Evolutionary conservation across 208 protist genomes (phyloP), one percentile per base, ranked within the genome.

Genomic region (Strigomonas culicis): DNA sequence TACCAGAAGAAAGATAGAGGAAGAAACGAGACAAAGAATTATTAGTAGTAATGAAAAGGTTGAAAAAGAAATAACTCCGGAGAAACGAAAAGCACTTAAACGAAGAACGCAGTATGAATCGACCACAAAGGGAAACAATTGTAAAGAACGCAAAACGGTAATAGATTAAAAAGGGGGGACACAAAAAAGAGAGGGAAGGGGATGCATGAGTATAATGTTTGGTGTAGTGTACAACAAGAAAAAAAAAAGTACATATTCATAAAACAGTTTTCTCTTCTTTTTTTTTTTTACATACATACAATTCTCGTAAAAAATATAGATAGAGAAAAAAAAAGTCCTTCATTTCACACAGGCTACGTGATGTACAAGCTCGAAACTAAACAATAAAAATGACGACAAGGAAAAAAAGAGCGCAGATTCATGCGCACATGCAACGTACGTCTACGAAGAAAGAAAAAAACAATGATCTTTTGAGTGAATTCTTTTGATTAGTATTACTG

Each of bases 31-130:
- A 64, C 13, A 52, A 36, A 63, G 47, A 53, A 52, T 15, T 10
- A 60, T 30, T 34, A 34, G 53, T 27, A 36, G 0, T 15, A 57
- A 50, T 19, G 6, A 36, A 6, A 4, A 4, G 4, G 28, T n/a
- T 7, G 21, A 32, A 63, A 66, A 34, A 63, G 55, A 22, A 71
- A 56, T 15, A 67, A 67, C 47, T 32, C 46, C n/a, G 56, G 1
- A 43, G 10, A 19, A 41, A 32, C 4, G 44, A 60, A 70, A 70
- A 24, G 21, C 59, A 28, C n/a, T n/a, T n/a, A n/a, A n/a, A n/a
- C n/a, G n/a, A n/a, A n/a, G n/a, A n/a, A n/a, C n/a, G n/a, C n/a
- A n/a, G n/a, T n/a, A n/a, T n/a, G n/a, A n/a, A n/a, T n/a, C n/a
- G n/a, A n/a, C n/a, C n/a, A n/a, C n/a, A n/a, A n/a, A n/a, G n/a